Conservation (phyloP, 2,329 filamentous ascomycete genomes). For the Coleophoma eucalyptorum region DNA sequence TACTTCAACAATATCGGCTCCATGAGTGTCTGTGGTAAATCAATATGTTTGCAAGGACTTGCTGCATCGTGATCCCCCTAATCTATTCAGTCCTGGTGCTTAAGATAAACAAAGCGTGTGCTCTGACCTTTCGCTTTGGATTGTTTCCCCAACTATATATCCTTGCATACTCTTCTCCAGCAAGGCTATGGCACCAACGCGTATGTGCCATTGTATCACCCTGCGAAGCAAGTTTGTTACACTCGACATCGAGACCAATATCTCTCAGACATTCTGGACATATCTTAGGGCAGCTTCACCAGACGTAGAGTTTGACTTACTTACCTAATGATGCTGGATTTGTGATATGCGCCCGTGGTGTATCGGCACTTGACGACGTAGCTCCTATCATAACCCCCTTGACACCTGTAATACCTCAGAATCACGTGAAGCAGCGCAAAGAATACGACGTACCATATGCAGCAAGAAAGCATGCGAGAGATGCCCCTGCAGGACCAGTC, state of each 20-base stretch:
- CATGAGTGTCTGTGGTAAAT: constrained; percentile 40
- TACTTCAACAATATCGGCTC: constrained; percentile 37
- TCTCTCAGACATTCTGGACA: constrained; percentile 47
- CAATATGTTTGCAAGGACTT: constrained; percentile 33
- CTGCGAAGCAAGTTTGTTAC: constrained; percentile 30
- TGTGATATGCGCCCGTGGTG: constrained; percentile 56
- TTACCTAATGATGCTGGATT: constrained; percentile 46
- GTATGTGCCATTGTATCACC: constrained; percentile 43
- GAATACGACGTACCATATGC: constrained; percentile 34
- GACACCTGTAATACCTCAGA: constrained; percentile 30
- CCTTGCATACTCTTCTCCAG: constrained; percentile 46
- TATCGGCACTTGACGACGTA: constrained; percentile 46
- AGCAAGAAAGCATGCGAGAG: constrained; percentile 48
- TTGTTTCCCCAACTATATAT: constrained; percentile 48
- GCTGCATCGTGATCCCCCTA: constrained; percentile 35
- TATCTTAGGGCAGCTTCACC: neutral
- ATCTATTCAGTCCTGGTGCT: neutral
- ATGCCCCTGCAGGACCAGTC: constrained; percentile 49
- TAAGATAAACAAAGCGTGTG: neutral
- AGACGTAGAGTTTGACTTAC: neutral
- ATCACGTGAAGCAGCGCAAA: too few species aligned
- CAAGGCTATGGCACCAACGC: constrained; percentile 48
- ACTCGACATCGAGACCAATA: constrained; percentile 42
- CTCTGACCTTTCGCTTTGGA: constrained; percentile 35
- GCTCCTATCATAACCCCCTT: constrained; percentile 50